Evolutionary conservation across 495 filamentous ascomycete species (phyloP), one percentile per base, ranked within the genome.

Genomic region (Cryomyces antarcticus): DNA sequence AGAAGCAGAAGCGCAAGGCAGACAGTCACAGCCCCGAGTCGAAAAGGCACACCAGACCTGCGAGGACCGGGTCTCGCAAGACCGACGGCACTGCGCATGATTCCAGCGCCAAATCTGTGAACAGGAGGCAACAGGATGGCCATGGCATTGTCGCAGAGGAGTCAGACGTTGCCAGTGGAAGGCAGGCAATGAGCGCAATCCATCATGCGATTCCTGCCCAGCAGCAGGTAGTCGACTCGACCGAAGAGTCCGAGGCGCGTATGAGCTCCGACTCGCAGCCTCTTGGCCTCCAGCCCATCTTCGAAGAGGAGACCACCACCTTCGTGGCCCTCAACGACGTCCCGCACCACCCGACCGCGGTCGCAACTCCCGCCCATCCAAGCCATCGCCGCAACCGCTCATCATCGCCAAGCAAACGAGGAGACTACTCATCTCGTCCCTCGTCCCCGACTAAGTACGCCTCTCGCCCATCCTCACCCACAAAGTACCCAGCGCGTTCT

Each of bases 261-360:
- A 39, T 39, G 10, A 10, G 38, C 4, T 9, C n/a, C 11, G 27
- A 17, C 1, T 39, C 27, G 9, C 7, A 10, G 7, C n/a, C 9
- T 17, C n/a, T 13, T 28, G 10, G n/a, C 38, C 24, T n/a, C 38
- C 7, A 39, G n/a, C 9, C 9, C 38, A 28, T 10, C 11, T 13
- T 39, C 11, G 49, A 50, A 9, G 50, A 52, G 36, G 52, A 52
- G 30, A 42, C 41, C 11, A 37, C 37, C 28, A 39, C 38, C 27
- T n/a, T 28, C 38, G 31, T 54, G 10, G 37, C 48, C 0, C 39
- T 53, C 36, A 50, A 46, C 29, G 44, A 42, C 46, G 48, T 37
- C 6, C 50, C 50, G 6, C 30, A 39, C 7, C 47, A 49, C 13
- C 47, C 52, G 1, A 51, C 50, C 6, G 50, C 48, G 9, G 38